These are phyloP conservation scores for Blastobotrys aristatus DNA, from an alignment of 1,139 yeast genomes.

Conservation along the genomic window DNA sequence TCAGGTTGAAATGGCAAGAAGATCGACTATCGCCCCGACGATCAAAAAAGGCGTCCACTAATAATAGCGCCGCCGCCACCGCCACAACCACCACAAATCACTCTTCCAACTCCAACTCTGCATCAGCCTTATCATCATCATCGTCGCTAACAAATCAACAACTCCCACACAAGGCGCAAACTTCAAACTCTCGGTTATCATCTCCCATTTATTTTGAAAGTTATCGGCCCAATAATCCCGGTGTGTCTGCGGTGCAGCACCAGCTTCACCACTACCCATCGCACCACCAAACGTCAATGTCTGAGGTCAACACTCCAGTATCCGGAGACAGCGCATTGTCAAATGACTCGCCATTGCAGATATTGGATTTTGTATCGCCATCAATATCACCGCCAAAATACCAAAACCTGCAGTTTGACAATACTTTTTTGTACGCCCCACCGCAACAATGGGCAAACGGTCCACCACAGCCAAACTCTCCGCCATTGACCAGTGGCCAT, in stretches of 20 bases:
- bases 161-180: background rate
- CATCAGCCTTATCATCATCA: background rate
- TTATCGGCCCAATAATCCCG: background rate
- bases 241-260: background rate
- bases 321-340: slow-evolving; percentile 1
- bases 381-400: background rate
- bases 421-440: background rate
- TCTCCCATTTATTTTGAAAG: slow-evolving; percentile 4
- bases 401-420: background rate
- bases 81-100: background rate
- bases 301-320: background rate
- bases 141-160: background rate
- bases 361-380: background rate
- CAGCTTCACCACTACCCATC: slow-evolving; percentile 3
- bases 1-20: slow-evolving; percentile 28
- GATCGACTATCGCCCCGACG: slow-evolving; percentile 11
- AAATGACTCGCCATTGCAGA: background rate
- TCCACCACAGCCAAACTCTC: background rate
- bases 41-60: background rate
- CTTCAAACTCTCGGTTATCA: background rate
- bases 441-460: background rate
- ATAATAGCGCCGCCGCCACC: background rate
- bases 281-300: background rate
- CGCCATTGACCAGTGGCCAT: background rate
- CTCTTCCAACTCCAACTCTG: too few species aligned